A percentile compares a stretch with the other conserved stretches of the same genome.
Evolutionary conservation across 1,139 yeast genomes (phyloP).

Genomic region (Pneumocystis sp.): DNA sequence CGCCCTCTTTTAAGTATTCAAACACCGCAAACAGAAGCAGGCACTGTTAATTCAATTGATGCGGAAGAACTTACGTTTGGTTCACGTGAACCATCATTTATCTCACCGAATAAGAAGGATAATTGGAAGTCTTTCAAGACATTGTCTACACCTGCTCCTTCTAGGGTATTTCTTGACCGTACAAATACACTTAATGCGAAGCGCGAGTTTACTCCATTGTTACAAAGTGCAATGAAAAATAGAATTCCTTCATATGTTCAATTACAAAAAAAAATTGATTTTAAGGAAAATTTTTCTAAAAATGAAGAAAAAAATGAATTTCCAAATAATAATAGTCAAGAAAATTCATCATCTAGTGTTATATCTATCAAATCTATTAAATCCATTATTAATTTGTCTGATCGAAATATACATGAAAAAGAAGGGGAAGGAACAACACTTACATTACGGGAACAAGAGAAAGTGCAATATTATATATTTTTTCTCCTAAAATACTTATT

Average conservation of each 20-base stretch:
- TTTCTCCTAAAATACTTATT: not conserved
- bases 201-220: not conserved
- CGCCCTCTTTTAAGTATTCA: not conserved
- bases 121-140: not conserved
- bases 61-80: constrained; percentile 1
- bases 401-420: not conserved
- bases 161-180: not conserved
- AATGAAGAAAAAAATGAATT: not conserved
- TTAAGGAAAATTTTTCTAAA: not conserved
- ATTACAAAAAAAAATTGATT: not conserved
- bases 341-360: not conserved
- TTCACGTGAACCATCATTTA: not conserved
- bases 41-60: not conserved
- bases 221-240: constrained; percentile 1
- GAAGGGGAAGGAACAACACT: not conserved
- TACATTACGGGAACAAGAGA: not conserved
- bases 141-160: not conserved
- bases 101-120: not conserved
- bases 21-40: not conserved
- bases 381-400: not conserved
- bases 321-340: not conserved
- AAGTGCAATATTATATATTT: not conserved
- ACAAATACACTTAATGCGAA: not conserved
- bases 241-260: not conserved
- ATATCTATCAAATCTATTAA: not conserved